Evolutionary conservation across 1,284 basidiomycete species (phyloP), one percentile per base, ranked within the genome.

Genomic region (Tilletia setariae): DNA sequence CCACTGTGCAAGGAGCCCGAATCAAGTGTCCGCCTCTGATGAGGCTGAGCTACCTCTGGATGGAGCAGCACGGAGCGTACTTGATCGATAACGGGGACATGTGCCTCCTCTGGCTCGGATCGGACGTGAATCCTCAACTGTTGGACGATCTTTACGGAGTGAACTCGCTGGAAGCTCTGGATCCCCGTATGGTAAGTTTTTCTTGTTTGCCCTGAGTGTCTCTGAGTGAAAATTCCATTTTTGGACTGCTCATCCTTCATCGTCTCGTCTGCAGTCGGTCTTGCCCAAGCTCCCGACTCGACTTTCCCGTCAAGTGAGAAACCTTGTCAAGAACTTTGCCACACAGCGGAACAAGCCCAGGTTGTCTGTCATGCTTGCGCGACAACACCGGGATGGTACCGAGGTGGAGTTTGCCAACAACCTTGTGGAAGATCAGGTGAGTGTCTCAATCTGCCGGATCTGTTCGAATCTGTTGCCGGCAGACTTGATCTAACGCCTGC

Each of bases 391-490:
- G 79, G 96, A 99, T 81, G 94, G 90, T 51, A 67, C 89, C 69
- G 96, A 99, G 84, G 88, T 98, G 66, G 96, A 98, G 82, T 94
- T 95, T 77, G 93, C 91, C 72, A 96, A 98, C 85, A 91, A 95
- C 89, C 86, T 99, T 16, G 89, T 97, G 15, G 96, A 99, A 84
- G 96, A 98, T 84, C 89, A 91, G 56, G 56, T 61, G 28, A 30
- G 56, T 61, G 56, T n/a, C 25, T 21, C 8, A 61, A 16, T 8
- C 21, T 1, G 28, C 28, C 13, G 23, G 4, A 7, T 23, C 6
- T 6, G 46, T 49, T 16, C 19, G 46, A 19, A 16, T 16, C 19
- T 6, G 46, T 16, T 49, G 46, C 6, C 46, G 4, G 46, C 6
- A 16, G 35, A 40, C 7, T 23, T 15, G 21, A 61, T n/a, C 56